A percentile compares a stretch with the other conserved stretches of the same genome.
Conservation (phyloP, 2,329 filamentous ascomycete species). For the Ophiosphaerella herpotricha region DNA sequence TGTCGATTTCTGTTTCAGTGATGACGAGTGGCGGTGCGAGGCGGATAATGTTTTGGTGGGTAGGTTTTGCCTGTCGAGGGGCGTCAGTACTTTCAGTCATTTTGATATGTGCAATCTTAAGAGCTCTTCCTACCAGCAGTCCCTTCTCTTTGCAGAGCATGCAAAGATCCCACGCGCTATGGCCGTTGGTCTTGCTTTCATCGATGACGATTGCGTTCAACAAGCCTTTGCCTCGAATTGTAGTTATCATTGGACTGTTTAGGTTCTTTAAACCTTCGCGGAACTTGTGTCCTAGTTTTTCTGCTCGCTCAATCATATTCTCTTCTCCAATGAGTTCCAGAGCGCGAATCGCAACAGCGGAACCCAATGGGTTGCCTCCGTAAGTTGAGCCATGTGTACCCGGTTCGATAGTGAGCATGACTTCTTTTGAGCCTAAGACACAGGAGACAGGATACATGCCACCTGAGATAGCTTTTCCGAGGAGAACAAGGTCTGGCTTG, state of each 20-base stretch:
- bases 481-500: conserved; percentile 90
- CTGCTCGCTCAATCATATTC: conserved; percentile 80
- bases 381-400: conserved; percentile 99
- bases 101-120: conserved; percentile 46
- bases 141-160: conserved; percentile 95
- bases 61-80: conserved; percentile 82
- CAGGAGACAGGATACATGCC: conserved; percentile 99
- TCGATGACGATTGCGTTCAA: conserved; percentile 97
- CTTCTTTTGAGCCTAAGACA: conserved; percentile 82
- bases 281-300: conserved; percentile 81
- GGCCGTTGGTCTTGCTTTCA: conserved; percentile 80
- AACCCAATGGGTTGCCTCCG: conserved; percentile 93
- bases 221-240: conserved; percentile 87
- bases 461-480: conserved; percentile 96
- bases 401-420: conserved; percentile 95
- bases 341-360: conserved; percentile 92
- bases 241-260: conserved; percentile 78
- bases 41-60: conserved; percentile 97
- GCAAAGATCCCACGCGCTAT: conserved; percentile 94
- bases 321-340: conserved; percentile 94
- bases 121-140: conserved; percentile 70
- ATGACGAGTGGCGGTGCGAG: conserved; percentile 97
- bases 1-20: conserved; percentile 80
- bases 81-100: conserved; percentile 32
- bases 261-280: conserved; percentile 76